Base-by-base conservation (phyloP, 352 stramenopile species). In the Halophytophthora polymorphica region DNA sequence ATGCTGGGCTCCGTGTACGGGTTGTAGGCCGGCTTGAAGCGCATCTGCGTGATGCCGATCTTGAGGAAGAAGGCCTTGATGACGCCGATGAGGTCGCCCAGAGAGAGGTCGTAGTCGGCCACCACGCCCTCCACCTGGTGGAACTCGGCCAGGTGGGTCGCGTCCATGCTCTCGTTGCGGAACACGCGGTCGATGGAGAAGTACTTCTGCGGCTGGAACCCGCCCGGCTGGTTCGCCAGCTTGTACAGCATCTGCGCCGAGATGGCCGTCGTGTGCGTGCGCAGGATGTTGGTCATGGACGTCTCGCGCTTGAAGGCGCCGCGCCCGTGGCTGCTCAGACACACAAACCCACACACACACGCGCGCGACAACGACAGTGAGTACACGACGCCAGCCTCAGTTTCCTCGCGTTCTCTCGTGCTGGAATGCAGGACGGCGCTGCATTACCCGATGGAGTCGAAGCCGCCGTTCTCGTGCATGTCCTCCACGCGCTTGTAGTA, bases 11-110 rank as follows among this genome's bases (percentile, higher is more conserved):
- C 97, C 39, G 97, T 99, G 86, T 99, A 99, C 29, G 97, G 97
- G 74, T 99, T 99, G 83, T 99, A 99, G 21, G 97, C 97, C 15
- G 97, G 97, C 83, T 99, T 99, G 89, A 99, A 99, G 71, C 97
- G 96, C 66, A 99, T 93, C 73, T 99, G 77, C 25, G 90, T 98
- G 64, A 98, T 98, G 44, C 91, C 91, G 33, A 98, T 98, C 70
- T 98, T 98, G 45, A 96, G 83, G 80, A 99, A 99, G 82, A 99
- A 99, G n/a, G 96, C 96, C 69, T 98, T 95, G 77, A 99, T 99
- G 23, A 97, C 96, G 50, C 97, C 97, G 63, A 99, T 99, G 53
- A 99, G 84, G 69, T 99, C 96, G 51, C 96, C 97, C 11, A 99
- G 81, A 47, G 83, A 97, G 31, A 99, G 74, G 71, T 99, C 93